Conservation (phyloP, 768 basidiomycete genomes). For the Ramaria sp. region DNA sequence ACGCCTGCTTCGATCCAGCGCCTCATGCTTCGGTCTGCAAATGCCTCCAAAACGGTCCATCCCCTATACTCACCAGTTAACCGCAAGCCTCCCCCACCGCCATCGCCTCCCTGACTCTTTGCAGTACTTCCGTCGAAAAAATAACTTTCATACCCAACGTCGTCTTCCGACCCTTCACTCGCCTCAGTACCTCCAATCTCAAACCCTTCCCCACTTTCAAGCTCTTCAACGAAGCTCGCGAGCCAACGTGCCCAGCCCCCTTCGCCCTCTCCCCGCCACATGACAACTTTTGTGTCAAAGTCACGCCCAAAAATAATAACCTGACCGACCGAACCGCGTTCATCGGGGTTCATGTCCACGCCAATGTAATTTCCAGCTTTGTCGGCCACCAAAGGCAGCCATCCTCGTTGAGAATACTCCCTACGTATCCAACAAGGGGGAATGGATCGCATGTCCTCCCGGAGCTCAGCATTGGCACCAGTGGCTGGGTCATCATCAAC, state of each 20-base stretch:
- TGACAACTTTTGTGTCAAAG: slow-evolving; percentile 94
- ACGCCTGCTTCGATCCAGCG: slow-evolving; percentile 80
- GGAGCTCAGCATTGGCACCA: slow-evolving; percentile 65
- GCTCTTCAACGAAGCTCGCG: slow-evolving; percentile 79
- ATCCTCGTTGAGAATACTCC: slow-evolving; percentile 89
- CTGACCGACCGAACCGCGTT: slow-evolving; percentile 70
- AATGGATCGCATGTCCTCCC: slow-evolving; percentile 75
- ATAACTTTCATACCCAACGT: slow-evolving; percentile 77
- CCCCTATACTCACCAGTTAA: slow-evolving; percentile 81
- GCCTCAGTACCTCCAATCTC: slow-evolving; percentile 55
- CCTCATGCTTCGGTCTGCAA: slow-evolving; percentile 81
- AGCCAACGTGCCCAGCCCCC: slow-evolving; percentile 96
- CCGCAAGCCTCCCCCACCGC: slow-evolving; percentile 61
- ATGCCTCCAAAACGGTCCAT: slow-evolving; percentile 88
- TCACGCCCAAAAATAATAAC: slow-evolving; percentile 99
- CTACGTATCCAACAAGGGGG: slow-evolving; percentile 82
- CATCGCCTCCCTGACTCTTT: slow-evolving; percentile 68
- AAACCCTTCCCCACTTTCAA: slow-evolving; percentile 84
- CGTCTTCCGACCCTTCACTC: slow-evolving; percentile 72
- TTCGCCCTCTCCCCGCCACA: slow-evolving; percentile 84
- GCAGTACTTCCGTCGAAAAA: slow-evolving; percentile 73
- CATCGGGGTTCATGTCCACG: slow-evolving; percentile 82
- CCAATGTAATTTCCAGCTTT: slow-evolving; percentile 95
- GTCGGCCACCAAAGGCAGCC: slow-evolving; percentile 93
- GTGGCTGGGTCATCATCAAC: slow-evolving; percentile 84